Conservation (phyloP, 257 asterid species). For the Hygrophila difformis region DNA sequence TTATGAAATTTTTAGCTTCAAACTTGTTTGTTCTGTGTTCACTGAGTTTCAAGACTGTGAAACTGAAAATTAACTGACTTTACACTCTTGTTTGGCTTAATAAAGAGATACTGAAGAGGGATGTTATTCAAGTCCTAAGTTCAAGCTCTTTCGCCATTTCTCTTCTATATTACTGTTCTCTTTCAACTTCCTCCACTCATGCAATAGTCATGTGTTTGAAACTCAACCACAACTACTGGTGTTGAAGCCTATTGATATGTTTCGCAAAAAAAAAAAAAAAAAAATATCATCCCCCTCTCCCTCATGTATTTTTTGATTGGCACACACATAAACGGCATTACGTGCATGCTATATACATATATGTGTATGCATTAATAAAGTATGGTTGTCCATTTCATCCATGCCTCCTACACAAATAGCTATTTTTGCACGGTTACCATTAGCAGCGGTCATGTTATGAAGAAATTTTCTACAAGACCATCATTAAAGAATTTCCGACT, state of each 20-base stretch:
- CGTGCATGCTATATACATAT: too few relatives aligned
- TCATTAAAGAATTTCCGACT: background rate
- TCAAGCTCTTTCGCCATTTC: background rate
- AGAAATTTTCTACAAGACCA: background rate
- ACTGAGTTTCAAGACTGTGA: too few relatives aligned
- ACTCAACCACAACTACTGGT: background rate
- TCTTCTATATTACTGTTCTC: too few relatives aligned
- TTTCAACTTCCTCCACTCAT: conserved; percentile 3
- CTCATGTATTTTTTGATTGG: too few relatives aligned
- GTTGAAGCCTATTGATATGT: background rate
- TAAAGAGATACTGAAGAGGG: too few relatives aligned
- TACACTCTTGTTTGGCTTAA: too few relatives aligned
- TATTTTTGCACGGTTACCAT: conserved; percentile 2
- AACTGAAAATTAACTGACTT: background rate
- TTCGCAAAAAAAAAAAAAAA: background rate
- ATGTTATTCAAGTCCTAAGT: too few relatives aligned
- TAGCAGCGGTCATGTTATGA: background rate
- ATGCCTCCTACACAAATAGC: background rate
- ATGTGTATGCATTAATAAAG: too few relatives aligned
- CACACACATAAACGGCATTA: too few relatives aligned
- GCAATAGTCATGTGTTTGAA: conserved; percentile 1
- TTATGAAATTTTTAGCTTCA: background rate
- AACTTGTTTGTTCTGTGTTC: too few relatives aligned
- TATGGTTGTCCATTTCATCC: too few relatives aligned
- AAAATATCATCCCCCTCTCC: too few relatives aligned